Evolutionary conservation across 179 eudicot genomes (phyloP).

Genomic region (Beta lomatogona): DNA sequence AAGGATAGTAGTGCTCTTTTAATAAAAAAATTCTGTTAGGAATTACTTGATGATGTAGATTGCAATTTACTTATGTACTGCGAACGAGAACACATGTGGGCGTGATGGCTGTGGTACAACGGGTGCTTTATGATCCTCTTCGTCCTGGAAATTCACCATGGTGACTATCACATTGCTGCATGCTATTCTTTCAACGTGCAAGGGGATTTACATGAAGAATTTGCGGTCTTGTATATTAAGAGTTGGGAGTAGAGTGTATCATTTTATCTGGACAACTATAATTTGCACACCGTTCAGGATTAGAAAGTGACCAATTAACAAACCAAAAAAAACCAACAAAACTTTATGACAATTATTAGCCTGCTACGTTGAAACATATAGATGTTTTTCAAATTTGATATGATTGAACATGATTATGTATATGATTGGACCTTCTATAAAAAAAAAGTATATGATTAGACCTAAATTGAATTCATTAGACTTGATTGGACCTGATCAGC

Average conservation of each 20-base stretch:
- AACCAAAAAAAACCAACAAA: no score
- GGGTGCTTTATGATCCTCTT: neutral
- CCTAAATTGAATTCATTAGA: no score
- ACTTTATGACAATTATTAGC: no score
- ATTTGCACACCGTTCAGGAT: no score
- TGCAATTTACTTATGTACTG: neutral
- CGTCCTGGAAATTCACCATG: neutral
- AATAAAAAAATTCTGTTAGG: neutral
- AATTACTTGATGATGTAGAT: neutral
- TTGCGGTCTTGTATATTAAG: neutral
- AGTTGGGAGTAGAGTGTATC: neutral
- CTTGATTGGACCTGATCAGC: no score
- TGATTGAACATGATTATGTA: no score
- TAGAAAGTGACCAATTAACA: no score
- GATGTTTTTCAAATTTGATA: no score
- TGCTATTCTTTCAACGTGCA: neutral
- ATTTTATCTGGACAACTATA: neutral
- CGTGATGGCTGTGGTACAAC: neutral
- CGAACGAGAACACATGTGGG: neutral
- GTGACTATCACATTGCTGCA: neutral
- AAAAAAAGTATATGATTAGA: no score
- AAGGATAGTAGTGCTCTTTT: slow-evolving; percentile 41
- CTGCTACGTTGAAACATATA: no score
- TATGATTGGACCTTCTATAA: no score
- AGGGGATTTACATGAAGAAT: neutral